A percentile compares a stretch with the other conserved stretches of the same genome.
Evolutionary conservation across 1,284 basidiomycete genomes (phyloP).

Genomic region (Moniliophthora roreri): DNA sequence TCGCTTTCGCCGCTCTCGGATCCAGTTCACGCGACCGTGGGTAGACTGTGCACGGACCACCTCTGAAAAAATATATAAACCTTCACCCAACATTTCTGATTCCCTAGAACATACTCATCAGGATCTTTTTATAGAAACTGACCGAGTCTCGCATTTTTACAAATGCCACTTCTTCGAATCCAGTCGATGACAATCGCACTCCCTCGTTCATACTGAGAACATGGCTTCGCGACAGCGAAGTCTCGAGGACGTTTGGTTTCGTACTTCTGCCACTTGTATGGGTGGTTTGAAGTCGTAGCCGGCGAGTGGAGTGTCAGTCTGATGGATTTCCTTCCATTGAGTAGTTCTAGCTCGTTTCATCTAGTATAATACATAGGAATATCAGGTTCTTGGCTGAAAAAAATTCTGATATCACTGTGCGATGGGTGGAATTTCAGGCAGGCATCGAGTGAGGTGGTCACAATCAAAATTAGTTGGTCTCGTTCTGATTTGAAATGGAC

Average conservation of each 20-base stretch:
- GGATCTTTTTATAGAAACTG: slow-evolving; percentile 90
- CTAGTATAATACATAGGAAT: no score
- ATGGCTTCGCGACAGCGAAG: slow-evolving; percentile 39
- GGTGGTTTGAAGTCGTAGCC: slow-evolving; percentile 33
- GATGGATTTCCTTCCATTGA: slow-evolving; percentile 54
- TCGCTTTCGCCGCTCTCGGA: no score
- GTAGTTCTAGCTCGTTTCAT: not conserved
- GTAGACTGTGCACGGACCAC: slow-evolving; percentile 35
- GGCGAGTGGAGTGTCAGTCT: slow-evolving; percentile 74
- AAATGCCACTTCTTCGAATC: slow-evolving; percentile 80
- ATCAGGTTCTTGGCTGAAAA: no score
- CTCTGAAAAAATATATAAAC: slow-evolving; percentile 39
- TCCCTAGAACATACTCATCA: slow-evolving; percentile 82
- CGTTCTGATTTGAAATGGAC: no score
- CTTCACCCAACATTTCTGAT: slow-evolving; percentile 20
- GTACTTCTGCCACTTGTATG: slow-evolving; percentile 37
- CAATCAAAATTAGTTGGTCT: no score
- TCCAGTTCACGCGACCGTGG: no score
- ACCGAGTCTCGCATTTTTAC: slow-evolving; percentile 88
- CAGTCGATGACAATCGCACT: slow-evolving; percentile 74
- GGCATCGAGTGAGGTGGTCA: no score
- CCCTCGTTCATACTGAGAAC: slow-evolving; percentile 78
- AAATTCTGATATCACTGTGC: no score
- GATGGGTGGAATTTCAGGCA: no score
- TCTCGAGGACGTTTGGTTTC: slow-evolving; percentile 77